phyloP scores from a whole-genome alignment of 306 rosid species.

The Quercus aquifolioides region DNA sequence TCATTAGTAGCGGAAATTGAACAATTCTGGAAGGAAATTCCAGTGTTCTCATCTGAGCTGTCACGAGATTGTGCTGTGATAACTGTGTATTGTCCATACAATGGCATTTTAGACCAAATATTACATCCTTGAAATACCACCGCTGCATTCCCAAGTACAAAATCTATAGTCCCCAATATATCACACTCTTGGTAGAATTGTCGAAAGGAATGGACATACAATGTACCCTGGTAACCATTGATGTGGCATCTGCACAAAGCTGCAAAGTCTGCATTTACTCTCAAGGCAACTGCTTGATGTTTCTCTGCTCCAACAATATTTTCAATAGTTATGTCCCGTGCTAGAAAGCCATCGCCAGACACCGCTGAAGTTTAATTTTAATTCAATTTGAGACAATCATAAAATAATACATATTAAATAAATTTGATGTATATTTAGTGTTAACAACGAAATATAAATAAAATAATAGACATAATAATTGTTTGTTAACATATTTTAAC shows the following conservation, averaged over 20 bases:
- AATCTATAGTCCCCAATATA: slow-evolving; percentile 71
- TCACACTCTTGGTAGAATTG: slow-evolving; percentile 82
- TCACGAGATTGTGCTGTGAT: slow-evolving; percentile 67
- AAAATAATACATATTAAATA: too few relatives aligned
- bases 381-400: too few relatives aligned
- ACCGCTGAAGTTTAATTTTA: slow-evolving; percentile 39
- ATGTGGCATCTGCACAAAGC: slow-evolving; percentile 59
- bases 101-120: slow-evolving; percentile 53
- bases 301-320: slow-evolving; percentile 69
- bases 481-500: too few relatives aligned
- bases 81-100: slow-evolving; percentile 53
- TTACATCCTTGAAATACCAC: slow-evolving; percentile 57
- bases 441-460: too few relatives aligned
- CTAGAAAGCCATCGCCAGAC: slow-evolving; percentile 74
- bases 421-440: too few relatives aligned
- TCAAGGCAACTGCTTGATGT: slow-evolving; percentile 72
- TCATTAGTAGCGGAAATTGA: slow-evolving; percentile 44
- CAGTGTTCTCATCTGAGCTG: slow-evolving; percentile 54
- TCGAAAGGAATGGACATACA: slow-evolving; percentile 72
- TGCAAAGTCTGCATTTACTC: slow-evolving; percentile 66
- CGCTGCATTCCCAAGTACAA: slow-evolving; percentile 74
- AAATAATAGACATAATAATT: too few relatives aligned
- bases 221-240: slow-evolving; percentile 60
- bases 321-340: slow-evolving; percentile 59
- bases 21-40: slow-evolving; percentile 71